Evolutionary conservation across 1,284 basidiomycete species (phyloP), one percentile per base, ranked within the genome.

Genomic region (Ustilago loliicola): DNA sequence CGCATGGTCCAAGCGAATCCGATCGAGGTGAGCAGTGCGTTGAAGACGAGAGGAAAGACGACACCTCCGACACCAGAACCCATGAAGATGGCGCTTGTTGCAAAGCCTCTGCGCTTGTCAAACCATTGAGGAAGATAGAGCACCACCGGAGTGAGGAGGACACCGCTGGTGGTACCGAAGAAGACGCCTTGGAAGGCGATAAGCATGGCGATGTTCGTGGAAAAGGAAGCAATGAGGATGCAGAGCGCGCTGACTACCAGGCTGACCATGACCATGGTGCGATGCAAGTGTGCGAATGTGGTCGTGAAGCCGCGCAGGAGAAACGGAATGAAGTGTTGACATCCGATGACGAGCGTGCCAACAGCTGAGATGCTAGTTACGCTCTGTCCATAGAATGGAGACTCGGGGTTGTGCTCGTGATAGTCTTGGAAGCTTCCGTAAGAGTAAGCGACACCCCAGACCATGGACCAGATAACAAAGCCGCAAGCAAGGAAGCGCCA

Each of bases 341-440:
- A 65, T 29, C 68, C 80, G 15, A 81, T 75, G 57, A 80, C 76
- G 2, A 79, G 54, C 0, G 80, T 82, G 2, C 80, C 80, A 1
- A 80, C 75, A 4, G 72, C 75, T 2, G 76, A 80, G 34, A 70
- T 71, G 47, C 65, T 70, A 19, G 72, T 74, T 30, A 69, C 61
- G 36, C 59, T 68, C 25, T 32, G n/a, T 10, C 69, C 66, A 52
- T 80, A 76, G 42, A 80, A 67, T 9, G 76, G 70, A 25, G 79
- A 80, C 30, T 51, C 36, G 0, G 63, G 70, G 13, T 82, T 60
- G 58, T 76, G 71, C 36, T 71, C 47, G 70, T 83, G 83, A 60
- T 81, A 85, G 45, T 80, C 75, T 38, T 84, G 82, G 40, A 79
- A 84, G 55, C 72, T 65, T 30, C 84, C 83, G 54, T 79, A 85